Evolutionary conservation across 495 filamentous ascomycete species (phyloP).

Genomic region (Pseudoneurospora amorphoporcata): DNA sequence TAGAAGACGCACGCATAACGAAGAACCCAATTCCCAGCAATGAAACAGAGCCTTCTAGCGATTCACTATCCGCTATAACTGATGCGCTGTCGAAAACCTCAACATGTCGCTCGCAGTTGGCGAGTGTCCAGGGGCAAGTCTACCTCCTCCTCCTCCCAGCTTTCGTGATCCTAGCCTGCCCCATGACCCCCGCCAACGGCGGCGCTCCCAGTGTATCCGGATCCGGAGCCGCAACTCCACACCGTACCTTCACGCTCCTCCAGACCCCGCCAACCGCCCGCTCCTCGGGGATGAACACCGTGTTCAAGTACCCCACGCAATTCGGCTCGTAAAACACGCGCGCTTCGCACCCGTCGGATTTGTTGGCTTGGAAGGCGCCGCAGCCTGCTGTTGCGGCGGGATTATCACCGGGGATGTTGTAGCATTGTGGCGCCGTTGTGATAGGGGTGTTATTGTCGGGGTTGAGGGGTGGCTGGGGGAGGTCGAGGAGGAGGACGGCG

Average conservation of each 20-base stretch:
- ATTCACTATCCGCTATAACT: too few relatives aligned
- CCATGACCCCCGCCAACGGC: slow-evolving; percentile 6
- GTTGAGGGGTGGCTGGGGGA: slow-evolving; percentile 17
- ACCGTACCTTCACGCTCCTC: slow-evolving; percentile 27
- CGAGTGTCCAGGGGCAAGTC: too few relatives aligned
- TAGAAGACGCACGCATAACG: background rate
- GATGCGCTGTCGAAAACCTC: too few relatives aligned
- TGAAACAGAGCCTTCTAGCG: too few relatives aligned
- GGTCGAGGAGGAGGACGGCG: slow-evolving; percentile 15
- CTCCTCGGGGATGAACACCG: slow-evolving; percentile 29
- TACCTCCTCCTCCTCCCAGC: too few relatives aligned
- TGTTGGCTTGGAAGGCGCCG: slow-evolving; percentile 26
- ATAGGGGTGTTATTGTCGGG: slow-evolving; percentile 5
- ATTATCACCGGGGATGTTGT: slow-evolving; percentile 16
- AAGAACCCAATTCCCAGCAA: background rate
- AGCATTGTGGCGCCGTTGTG: slow-evolving; percentile 17
- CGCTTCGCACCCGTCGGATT: slow-evolving; percentile 29
- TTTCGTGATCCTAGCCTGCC: background rate
- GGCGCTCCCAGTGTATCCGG: slow-evolving; percentile 7
- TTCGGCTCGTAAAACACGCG: slow-evolving; percentile 28
- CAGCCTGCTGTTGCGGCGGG: slow-evolving; percentile 13
- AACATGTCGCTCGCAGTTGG: too few relatives aligned
- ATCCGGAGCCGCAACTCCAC: slow-evolving; percentile 20
- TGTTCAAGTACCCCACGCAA: slow-evolving; percentile 27
- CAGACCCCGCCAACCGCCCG: slow-evolving; percentile 25